Evolutionary conservation across 768 basidiomycete species (phyloP).

Genomic region (Boletus vermiculosoides): DNA sequence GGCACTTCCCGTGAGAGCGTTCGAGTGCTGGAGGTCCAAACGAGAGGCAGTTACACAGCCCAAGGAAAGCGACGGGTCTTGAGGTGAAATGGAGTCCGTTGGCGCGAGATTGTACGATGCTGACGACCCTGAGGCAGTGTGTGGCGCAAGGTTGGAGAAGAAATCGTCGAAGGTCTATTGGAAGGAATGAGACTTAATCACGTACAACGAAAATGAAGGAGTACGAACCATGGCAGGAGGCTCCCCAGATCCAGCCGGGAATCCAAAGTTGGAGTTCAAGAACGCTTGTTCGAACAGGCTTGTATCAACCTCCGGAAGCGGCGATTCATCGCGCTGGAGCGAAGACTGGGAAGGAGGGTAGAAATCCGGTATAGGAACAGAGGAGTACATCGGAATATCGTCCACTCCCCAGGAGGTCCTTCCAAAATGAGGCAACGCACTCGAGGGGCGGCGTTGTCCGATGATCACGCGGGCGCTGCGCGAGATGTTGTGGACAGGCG

Average conservation of each 20-base stretch:
- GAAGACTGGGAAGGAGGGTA: constrained; percentile 16
- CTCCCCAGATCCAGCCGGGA: constrained; percentile 16
- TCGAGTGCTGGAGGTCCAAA: constrained; percentile 7
- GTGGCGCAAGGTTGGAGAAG: constrained; percentile 25
- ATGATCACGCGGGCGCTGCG: constrained; percentile 41
- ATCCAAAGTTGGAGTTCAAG: constrained; percentile 31
- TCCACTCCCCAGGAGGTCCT: constrained; percentile 28
- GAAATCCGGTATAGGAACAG: not conserved
- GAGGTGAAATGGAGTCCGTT: constrained; percentile 28
- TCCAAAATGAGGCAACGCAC: constrained; percentile 40
- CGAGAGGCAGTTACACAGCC: constrained; percentile 8
- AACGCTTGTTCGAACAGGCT: constrained; percentile 48
- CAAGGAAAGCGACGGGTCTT: constrained; percentile 14
- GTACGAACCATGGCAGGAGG: constrained; percentile 14
- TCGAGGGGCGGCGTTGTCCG: constrained; percentile 50
- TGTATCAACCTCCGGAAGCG: constrained; percentile 49
- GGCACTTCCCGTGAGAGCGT: constrained; percentile 1
- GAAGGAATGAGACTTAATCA: not conserved
- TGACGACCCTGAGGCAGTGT: constrained; percentile 11
- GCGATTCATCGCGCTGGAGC: constrained; percentile 44
- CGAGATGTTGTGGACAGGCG: constrained; percentile 46
- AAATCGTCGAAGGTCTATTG: constrained; percentile 24
- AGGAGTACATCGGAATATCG: constrained; percentile 26
- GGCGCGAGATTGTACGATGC: constrained; percentile 21
- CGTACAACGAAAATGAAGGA: accelerated